Evolutionary conservation across 441 rosid genomes (phyloP), one percentile per base, ranked within the genome.

Genomic region (Iberis amara): DNA sequence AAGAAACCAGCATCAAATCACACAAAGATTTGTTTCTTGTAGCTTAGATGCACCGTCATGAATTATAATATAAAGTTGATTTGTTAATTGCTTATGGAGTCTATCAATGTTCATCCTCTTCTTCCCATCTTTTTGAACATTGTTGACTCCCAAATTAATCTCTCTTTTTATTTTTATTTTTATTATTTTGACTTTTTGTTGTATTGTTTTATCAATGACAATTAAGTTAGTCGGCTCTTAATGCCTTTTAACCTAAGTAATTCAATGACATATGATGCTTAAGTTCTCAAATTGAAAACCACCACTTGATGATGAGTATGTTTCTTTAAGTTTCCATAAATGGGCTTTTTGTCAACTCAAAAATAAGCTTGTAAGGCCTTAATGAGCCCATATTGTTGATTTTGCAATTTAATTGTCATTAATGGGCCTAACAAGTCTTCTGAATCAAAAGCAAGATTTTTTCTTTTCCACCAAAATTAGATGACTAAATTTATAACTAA

Each of bases 41-140:
- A 21, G 46, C 65, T 58, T 65, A 31, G 33, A 45, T 46, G 70
- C 70, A 65, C 70, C 70, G 69, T 36, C 69, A 52, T 65, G 10
- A 65, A 24, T 51, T 65, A 51, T 58, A 39, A 39, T 51, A 45
- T 52, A 52, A 45, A 52, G 32, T 58, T 10, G 13, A 24, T 30
- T 39, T 51, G 37, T 39, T 58, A 24, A 65, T 11, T n/a, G 6
- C 6, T 46, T 13, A 24, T 52, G 55, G 59, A 52, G 70, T 45
- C 37, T 52, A 52, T 58, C 65, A 65, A 65, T 52, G 69, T 58
- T 51, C 69, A 58, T 52, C 69, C 65, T 65, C 70, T 58, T 52
- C 55, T 58, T 52, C 64, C 60, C 49, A 58, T 45, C 11, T 52
- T 65, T 45, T 14, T 6, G 24, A 65, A 57, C 49, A 39, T 39